Conservation (phyloP, 2,329 filamentous ascomycete genomes). For the Arthrobotrys megalospora region DNA sequence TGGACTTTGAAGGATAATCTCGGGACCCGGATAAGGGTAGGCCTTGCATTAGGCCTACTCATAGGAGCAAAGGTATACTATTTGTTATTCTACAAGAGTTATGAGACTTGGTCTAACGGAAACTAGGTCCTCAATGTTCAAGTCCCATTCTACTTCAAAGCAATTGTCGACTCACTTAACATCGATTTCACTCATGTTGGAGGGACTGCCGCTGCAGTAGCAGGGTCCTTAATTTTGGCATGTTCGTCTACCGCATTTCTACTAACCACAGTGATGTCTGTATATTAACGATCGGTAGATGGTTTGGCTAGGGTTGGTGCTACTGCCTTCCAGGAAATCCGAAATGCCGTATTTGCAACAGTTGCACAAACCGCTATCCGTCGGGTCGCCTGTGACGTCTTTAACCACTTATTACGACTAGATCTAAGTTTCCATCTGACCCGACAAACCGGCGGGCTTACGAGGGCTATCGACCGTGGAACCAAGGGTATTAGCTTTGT, state of each 20-base stretch:
- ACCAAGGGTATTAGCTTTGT: slow-evolving; percentile 99
- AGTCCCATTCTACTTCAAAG: slow-evolving; percentile 99
- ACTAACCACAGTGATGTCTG: background rate
- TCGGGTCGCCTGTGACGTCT: slow-evolving; percentile 90
- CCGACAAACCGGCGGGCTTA: slow-evolving; percentile 94
- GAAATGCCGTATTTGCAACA: slow-evolving; percentile 96
- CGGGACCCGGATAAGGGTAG: slow-evolving; percentile 86
- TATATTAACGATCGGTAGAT: slow-evolving; percentile 70
- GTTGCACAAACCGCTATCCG: slow-evolving; percentile 98
- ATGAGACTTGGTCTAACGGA: slow-evolving; percentile 60
- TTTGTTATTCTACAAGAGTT: background rate
- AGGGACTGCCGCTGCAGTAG: slow-evolving; percentile 90
- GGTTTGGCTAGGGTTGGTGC: slow-evolving; percentile 89
- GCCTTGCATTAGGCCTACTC: slow-evolving; percentile 84
- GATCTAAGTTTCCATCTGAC: slow-evolving; percentile 95
- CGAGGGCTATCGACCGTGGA: slow-evolving; percentile 92
- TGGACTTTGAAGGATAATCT: slow-evolving; percentile 74
- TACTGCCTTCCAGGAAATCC: slow-evolving; percentile 89
- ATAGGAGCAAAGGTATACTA: slow-evolving; percentile 83
- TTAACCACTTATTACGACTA: slow-evolving; percentile 87
- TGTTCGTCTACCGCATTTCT: slow-evolving; percentile 71
- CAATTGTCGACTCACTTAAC: slow-evolving; percentile 97
- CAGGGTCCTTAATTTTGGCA: slow-evolving; percentile 91
- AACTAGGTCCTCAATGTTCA: slow-evolving; percentile 86
- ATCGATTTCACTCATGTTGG: slow-evolving; percentile 88